phyloP scores from a whole-genome alignment of 106 monocot genomes.

The Dendrobium officinale region DNA sequence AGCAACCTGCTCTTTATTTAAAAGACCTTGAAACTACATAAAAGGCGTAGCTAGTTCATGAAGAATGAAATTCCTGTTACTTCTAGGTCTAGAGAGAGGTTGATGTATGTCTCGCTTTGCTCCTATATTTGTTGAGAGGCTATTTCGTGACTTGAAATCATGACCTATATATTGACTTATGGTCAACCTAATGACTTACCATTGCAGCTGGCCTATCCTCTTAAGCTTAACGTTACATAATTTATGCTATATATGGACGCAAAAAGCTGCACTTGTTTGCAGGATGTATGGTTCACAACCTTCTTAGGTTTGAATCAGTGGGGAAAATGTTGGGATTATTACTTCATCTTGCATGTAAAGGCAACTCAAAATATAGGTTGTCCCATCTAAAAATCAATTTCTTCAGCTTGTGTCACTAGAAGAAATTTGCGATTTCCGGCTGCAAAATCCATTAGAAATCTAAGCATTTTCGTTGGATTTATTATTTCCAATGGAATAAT shows the following conservation, averaged over 20 bases:
- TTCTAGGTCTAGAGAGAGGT: not conserved
- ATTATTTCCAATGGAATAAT: too few species aligned
- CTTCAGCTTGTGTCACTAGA: not conserved
- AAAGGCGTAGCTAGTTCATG: not conserved
- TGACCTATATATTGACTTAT: not conserved
- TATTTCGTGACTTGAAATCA: not conserved
- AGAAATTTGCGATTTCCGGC: too few species aligned
- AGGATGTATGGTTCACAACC: not conserved
- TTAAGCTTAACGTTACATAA: not conserved
- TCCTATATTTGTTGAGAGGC: not conserved
- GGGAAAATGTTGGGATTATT: not conserved
- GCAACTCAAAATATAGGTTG: not conserved
- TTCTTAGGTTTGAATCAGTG: not conserved
- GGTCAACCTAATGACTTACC: not conserved
- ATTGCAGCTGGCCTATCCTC: not conserved
- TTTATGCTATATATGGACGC: not conserved
- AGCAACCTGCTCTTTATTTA: not conserved
- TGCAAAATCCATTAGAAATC: too few species aligned
- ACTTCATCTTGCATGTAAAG: not conserved
- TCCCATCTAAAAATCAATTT: not conserved
- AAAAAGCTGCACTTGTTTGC: not conserved
- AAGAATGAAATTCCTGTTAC: not conserved
- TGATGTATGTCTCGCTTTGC: not conserved
- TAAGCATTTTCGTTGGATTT: too few species aligned
- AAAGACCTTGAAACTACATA: not conserved